Evolutionary conservation across 2,329 filamentous ascomycete genomes (phyloP), one percentile per base, ranked within the genome.

Genomic region (Sclerotinia glacialis): DNA sequence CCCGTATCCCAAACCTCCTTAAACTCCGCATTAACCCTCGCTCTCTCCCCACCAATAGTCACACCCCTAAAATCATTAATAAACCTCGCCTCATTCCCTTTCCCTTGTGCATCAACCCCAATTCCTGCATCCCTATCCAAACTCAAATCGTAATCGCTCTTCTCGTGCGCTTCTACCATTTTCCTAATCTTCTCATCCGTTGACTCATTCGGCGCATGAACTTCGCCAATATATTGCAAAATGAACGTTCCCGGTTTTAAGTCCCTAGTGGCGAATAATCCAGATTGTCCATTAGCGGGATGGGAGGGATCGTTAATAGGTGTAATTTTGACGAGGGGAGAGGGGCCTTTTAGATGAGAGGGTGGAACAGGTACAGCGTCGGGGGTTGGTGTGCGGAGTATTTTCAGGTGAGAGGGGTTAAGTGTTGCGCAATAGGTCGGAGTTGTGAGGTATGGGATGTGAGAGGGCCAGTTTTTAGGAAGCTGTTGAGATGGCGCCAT

Each of bases 21-120:
- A 71, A 88, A 89, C 77, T 87, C 85, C 3, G 74, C 74, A 67
- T 75, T 76, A 4, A 73, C 69, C 46, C 60, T 64, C 40, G 62
- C 49, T 31, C 42, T 58, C 50, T 64, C 40, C 26, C 62, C 62
- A 23, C 11, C 56, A 9, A 68, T 70, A 16, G 78, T 78, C 2
- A 89, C 80, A 4, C 87, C 86, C 8, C 87, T 80, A 71, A 86
- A 90, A 76, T 90, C 87, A 73, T 90, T 90, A 55, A 89, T 81
- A 71, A 88, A 89, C 12, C 87, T 79, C 1, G 84, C 86, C 77
- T 90, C 87, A 72, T 89, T 89, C 14, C 87, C 87, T 64, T 77
- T 77, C 47, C 74, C 74, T 21, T 79, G 82, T 4, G 87, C 87
- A 72, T 90, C 87, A 5, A 89, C 83, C 3, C 86, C 86, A 1